Conservation (phyloP, 768 basidiomycete genomes). For the Pulveroboletus sp. region DNA sequence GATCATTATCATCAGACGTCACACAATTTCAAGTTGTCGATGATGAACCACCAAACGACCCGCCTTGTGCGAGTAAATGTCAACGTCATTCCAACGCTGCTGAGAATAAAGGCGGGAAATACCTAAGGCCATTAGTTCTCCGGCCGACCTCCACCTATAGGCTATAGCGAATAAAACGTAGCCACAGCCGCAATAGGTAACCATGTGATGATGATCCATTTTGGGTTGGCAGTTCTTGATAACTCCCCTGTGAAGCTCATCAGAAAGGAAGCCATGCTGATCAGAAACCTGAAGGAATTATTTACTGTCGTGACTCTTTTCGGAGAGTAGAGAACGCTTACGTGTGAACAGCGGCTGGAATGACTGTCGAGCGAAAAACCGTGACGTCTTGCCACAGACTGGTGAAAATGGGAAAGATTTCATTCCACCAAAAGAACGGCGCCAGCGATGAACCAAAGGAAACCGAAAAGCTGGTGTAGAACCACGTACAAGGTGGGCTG, state of each 20-base stretch:
- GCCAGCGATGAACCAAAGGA: conserved; percentile 36
- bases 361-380: conserved; percentile 40
- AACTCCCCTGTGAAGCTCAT: conserved; percentile 39
- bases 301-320: conserved; percentile 1
- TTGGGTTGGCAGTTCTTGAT: conserved; percentile 35
- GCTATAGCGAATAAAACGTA: conserved; percentile 44
- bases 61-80: conserved; percentile 49
- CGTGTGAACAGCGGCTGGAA: conserved; percentile 40
- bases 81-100: conserved; percentile 44
- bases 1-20: neutral
- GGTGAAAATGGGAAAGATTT: conserved; percentile 34
- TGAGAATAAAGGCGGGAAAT: conserved; percentile 50
- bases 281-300: conserved; percentile 33
- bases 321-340: conserved; percentile 20
- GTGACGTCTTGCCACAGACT: conserved; percentile 40
- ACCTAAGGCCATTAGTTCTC: conserved; percentile 45
- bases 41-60: conserved; percentile 16
- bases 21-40: too few species aligned
- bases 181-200: conserved; percentile 36
- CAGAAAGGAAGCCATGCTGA: conserved; percentile 38
- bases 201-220: conserved; percentile 46
- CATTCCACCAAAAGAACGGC: conserved; percentile 43
- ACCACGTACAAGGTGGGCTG: conserved; percentile 44
- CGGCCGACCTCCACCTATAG: conserved; percentile 37
- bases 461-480: conserved; percentile 39